Conservation (phyloP, 139 green algal genomes). For the Edaphochlamys debaryana region DNA sequence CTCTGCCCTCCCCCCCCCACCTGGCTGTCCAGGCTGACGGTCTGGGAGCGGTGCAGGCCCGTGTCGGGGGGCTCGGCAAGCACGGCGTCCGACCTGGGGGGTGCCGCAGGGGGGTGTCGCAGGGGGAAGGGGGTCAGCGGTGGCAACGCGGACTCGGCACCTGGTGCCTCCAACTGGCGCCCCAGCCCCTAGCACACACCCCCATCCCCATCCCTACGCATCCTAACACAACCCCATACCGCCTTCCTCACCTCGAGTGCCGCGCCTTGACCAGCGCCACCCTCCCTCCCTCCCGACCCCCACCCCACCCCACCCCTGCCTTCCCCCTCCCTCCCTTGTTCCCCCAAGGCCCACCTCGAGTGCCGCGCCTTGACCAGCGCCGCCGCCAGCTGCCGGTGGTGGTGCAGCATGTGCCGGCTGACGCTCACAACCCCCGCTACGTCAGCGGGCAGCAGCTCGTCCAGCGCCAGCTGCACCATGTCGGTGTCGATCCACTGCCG, state of each 20-base stretch:
- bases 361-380: slow-evolving; percentile 37
- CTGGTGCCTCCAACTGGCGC: too few relatives aligned
- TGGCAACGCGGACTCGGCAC: too few relatives aligned
- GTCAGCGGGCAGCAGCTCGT: slow-evolving; percentile 32
- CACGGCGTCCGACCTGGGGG: slow-evolving; percentile 32
- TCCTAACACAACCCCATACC: too few relatives aligned
- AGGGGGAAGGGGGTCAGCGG: too few relatives aligned
- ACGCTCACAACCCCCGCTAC: neutral
- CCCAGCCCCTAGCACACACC: too few relatives aligned
- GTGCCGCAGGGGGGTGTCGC: neutral
- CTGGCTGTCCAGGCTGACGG: slow-evolving; percentile 1
- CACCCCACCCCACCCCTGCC: too few relatives aligned
- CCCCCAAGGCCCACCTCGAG: neutral
- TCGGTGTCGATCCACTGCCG: slow-evolving; percentile 4
- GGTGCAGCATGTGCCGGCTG: slow-evolving; percentile 23
- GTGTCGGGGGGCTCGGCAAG: slow-evolving; percentile 12
- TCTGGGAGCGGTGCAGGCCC: slow-evolving; percentile 21
- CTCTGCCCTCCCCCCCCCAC: too few relatives aligned
- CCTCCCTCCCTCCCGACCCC: too few relatives aligned
- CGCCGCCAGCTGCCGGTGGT: slow-evolving; percentile 16
- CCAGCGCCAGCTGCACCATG: slow-evolving; percentile 33
- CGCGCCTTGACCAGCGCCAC: slow-evolving; percentile 31
- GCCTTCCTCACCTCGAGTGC: slow-evolving; percentile 18
- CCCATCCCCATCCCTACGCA: neutral
- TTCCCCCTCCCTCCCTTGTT: too few relatives aligned